A percentile compares a stretch with the other conserved stretches of the same genome.
Conservation (phyloP, 805 yeast genomes). For the Teunomyces kruisii region DNA sequence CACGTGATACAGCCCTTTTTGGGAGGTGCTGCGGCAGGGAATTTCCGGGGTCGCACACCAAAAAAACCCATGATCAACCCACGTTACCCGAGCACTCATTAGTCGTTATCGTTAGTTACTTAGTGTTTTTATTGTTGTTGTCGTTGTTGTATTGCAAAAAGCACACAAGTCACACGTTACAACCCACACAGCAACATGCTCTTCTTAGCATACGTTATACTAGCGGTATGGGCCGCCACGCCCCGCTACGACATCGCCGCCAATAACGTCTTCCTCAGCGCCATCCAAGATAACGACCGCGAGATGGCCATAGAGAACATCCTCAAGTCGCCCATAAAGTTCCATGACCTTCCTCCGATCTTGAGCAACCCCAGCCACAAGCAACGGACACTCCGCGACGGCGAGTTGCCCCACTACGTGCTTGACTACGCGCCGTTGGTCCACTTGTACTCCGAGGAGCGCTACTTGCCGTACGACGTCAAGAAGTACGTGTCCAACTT, state of each 20-base stretch:
- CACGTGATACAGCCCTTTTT: background rate
- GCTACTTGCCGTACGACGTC: constrained; percentile 81
- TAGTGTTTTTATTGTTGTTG: no score
- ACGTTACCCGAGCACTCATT: background rate
- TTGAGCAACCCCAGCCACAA: constrained; percentile 27
- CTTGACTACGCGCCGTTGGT: constrained; percentile 73
- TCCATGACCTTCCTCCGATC: constrained; percentile 36
- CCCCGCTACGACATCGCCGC: background rate
- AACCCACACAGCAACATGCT: background rate
- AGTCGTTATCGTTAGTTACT: no score
- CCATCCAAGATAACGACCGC: constrained; percentile 17
- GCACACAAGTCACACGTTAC: no score
- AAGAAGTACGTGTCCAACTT: constrained; percentile 67
- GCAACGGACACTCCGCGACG: constrained; percentile 43
- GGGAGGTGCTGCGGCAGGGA: background rate
- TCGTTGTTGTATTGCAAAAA: no score
- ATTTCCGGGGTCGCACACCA: background rate
- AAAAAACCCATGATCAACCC: background rate
- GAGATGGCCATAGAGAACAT: constrained; percentile 24
- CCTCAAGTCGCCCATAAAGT: constrained; percentile 23
- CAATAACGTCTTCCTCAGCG: constrained; percentile 3
- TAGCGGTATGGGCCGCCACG: background rate
- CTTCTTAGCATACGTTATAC: background rate
- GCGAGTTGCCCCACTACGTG: constrained; percentile 65
- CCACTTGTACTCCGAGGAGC: constrained; percentile 85